Evolutionary conservation across 176 grass and related monocot genomes (phyloP).

Genomic region (Carex myosuroides): DNA sequence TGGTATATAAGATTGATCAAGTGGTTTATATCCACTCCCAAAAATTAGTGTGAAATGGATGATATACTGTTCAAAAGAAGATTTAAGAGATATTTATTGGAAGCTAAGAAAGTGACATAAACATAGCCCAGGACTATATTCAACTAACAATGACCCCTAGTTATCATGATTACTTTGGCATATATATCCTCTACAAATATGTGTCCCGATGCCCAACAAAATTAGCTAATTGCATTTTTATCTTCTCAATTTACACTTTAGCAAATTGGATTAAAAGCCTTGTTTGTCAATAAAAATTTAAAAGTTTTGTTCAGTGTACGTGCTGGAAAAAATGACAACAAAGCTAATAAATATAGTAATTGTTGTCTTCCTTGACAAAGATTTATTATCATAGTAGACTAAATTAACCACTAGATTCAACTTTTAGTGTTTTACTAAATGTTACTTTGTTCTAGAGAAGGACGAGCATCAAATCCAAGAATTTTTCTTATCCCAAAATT

Average conservation of each 20-base stretch:
- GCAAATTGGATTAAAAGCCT: neutral
- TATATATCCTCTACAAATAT: neutral
- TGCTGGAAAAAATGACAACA: neutral
- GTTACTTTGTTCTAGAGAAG: neutral
- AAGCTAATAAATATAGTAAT: neutral
- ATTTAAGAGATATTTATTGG: neutral
- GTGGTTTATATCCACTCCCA: neutral
- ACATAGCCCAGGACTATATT: neutral
- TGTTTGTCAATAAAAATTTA: neutral
- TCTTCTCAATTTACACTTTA: neutral
- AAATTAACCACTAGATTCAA: neutral
- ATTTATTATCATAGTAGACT: neutral
- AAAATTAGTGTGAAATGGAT: slow-evolving; percentile 1
- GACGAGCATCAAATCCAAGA: neutral
- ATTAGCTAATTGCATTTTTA: neutral
- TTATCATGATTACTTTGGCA: neutral
- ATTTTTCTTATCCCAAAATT: neutral
- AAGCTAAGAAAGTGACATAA: neutral
- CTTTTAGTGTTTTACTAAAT: neutral
- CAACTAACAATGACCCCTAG: too few relatives aligned
- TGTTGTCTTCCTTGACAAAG: neutral
- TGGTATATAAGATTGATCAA: neutral
- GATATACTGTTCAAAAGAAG: neutral
- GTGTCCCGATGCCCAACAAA: neutral
- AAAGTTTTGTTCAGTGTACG: neutral